Conservation (phyloP, 2,329 filamentous ascomycete species). For the Aspergillus sp. region DNA sequence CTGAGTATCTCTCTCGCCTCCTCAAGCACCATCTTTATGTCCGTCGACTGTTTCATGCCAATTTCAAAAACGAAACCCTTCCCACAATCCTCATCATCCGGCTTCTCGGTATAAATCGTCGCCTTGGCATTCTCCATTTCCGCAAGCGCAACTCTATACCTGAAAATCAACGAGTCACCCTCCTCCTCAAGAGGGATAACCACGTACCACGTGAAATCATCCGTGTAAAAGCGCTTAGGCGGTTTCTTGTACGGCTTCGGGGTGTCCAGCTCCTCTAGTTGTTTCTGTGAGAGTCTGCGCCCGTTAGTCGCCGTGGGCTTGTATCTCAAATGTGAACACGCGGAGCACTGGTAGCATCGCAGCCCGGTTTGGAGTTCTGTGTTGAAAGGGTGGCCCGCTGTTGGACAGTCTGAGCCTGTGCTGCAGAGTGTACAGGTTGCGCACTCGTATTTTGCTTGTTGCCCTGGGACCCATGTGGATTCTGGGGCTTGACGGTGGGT, state of each 20-base stretch:
- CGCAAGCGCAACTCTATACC: slow-evolving; percentile 4
- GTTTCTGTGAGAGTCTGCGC: too few relatives aligned
- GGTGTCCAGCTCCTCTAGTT: neutral
- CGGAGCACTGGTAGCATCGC: slow-evolving; percentile 6
- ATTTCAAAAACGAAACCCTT: neutral
- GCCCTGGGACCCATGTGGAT: neutral
- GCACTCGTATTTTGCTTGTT: neutral
- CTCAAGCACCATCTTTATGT: neutral
- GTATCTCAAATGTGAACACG: neutral
- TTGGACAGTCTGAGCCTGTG: neutral
- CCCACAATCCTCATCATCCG: neutral
- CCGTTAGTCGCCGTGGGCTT: neutral
- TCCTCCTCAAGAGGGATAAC: slow-evolving; percentile 8
- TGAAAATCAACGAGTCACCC: neutral
- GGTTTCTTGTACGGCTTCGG: neutral
- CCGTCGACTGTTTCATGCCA: neutral
- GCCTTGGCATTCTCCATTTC: neutral
- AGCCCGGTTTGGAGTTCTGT: neutral
- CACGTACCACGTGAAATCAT: slow-evolving; percentile 4
- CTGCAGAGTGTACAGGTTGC: neutral
- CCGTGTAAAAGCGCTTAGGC: neutral
- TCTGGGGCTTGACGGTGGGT: too few relatives aligned
- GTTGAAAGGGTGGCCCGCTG: slow-evolving; percentile 1
- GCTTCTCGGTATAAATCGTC: neutral
- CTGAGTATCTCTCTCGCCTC: neutral